Percentiles rank a stretch among this genome's conserved stretches.
phyloP scores from a whole-genome alignment of 805 yeast genomes.

The Metschnikowia orientalis region DNA sequence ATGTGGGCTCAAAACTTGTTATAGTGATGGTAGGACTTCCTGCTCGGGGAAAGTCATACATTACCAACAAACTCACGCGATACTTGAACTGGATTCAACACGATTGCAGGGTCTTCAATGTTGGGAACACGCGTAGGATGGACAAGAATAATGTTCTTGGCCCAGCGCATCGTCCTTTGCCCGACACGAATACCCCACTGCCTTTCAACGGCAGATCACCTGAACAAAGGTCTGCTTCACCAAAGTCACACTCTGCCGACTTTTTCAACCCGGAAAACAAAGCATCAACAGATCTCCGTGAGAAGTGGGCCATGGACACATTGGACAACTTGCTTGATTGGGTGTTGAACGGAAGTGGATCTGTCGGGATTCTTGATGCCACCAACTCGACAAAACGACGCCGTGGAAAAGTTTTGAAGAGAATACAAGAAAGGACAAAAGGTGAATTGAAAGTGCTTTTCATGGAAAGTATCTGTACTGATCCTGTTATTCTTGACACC shows the following conservation, averaged over 20 bases:
- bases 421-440: slow-evolving; percentile 51
- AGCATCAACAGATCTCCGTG: slow-evolving; percentile 62
- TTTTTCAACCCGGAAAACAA: slow-evolving; percentile 82
- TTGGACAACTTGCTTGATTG: slow-evolving; percentile 78
- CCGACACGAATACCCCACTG: slow-evolving; percentile 39
- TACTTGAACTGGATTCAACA: slow-evolving; percentile 94
- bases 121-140: slow-evolving; percentile 87
- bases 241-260: slow-evolving; percentile 61
- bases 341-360: slow-evolving; percentile 73
- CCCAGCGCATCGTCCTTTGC: slow-evolving; percentile 61
- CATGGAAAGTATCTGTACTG: slow-evolving; percentile 84
- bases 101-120: slow-evolving; percentile 86
- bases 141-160: slow-evolving; percentile 52
- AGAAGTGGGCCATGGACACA: slow-evolving; percentile 96
- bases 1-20: slow-evolving; percentile 69
- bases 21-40: slow-evolving; percentile 97
- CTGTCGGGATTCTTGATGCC: slow-evolving; percentile 89
- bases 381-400: slow-evolving; percentile 72
- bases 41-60: slow-evolving; percentile 91
- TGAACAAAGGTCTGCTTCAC: slow-evolving; percentile 18
- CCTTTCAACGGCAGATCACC: slow-evolving; percentile 17
- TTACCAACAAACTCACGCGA: slow-evolving; percentile 85
- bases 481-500: slow-evolving; percentile 70
- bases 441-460: slow-evolving; percentile 73
- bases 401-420: slow-evolving; percentile 52